These are phyloP conservation scores for Calonectria pseudoreteaudii DNA, from an alignment of 2,329 filamentous ascomycete genomes.

Conservation along the genomic window DNA sequence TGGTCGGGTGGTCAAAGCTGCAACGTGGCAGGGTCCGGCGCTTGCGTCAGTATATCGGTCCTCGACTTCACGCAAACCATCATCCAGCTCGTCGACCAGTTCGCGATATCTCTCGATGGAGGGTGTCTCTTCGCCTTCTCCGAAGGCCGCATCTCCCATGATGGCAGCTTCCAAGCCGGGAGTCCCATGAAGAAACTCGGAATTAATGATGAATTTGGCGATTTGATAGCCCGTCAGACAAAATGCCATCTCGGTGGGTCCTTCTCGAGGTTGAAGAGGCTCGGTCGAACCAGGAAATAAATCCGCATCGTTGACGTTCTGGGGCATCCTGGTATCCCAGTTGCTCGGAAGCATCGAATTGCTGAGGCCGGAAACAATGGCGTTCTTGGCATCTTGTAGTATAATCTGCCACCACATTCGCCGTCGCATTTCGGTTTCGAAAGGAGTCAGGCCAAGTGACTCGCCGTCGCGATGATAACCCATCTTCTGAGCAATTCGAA, in stretches of 20 bases:
- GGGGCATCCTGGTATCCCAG: conserved; percentile 68
- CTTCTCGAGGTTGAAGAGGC: conserved; percentile 63
- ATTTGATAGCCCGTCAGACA: conserved; percentile 63
- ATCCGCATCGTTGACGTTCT: conserved; percentile 70
- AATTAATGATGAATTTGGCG: conserved; percentile 60
- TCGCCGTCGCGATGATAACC: conserved; percentile 74
- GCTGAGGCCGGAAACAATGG: conserved; percentile 68
- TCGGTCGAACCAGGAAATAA: conserved; percentile 65
- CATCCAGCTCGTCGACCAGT: conserved; percentile 57
- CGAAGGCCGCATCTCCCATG: conserved; percentile 54
- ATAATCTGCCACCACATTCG: conserved; percentile 76
- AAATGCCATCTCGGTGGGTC: conserved; percentile 72
- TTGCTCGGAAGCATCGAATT: conserved; percentile 62
- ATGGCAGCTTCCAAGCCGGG: conserved; percentile 63
- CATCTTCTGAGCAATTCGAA: conserved; percentile 76
- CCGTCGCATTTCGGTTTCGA: conserved; percentile 76
- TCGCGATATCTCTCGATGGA: conserved; percentile 56
- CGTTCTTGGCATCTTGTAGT: conserved; percentile 68
- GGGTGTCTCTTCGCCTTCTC: conserved; percentile 42
- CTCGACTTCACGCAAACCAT: conserved; percentile 58
- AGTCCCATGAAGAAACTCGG: conserved; percentile 54
- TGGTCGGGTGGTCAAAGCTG: conserved; percentile 60
- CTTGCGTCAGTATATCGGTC: conserved; percentile 62
- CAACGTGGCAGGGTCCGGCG: conserved; percentile 64
- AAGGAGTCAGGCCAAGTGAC: conserved; percentile 66